Conservation (phyloP, 208 protist genomes). For the Crithidia bombi region DNA sequence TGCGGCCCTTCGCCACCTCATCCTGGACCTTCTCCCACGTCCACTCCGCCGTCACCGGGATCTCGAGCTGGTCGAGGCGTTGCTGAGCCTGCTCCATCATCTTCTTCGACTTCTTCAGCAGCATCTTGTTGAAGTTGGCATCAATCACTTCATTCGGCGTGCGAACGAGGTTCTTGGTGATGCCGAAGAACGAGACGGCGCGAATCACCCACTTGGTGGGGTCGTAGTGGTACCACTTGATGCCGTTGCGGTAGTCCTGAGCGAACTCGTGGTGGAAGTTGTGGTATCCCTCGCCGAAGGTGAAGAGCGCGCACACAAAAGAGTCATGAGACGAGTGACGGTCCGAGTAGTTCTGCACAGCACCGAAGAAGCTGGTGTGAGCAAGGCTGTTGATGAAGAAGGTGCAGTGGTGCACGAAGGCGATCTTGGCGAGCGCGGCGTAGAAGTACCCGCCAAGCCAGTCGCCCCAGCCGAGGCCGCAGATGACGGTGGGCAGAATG, state of each 20-base stretch:
- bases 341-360: conserved; percentile 82
- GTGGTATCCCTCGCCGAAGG: conserved; percentile 93
- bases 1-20: conserved; percentile 62
- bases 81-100: conserved; percentile 43
- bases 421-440: conserved; percentile 72
- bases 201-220: conserved; percentile 92
- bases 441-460: conserved; percentile 90
- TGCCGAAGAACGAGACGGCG: conserved; percentile 50
- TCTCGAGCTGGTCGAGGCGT: conserved; percentile 50
- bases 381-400: conserved; percentile 94
- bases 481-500: conserved; percentile 84
- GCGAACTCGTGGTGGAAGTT: conserved; percentile 95
- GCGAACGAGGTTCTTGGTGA: conserved; percentile 70
- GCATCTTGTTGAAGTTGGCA: conserved; percentile 59
- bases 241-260: conserved; percentile 91
- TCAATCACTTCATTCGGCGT: conserved; percentile 70
- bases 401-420: conserved; percentile 90
- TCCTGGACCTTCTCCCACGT: conserved; percentile 71
- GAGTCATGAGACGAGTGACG: conserved; percentile 86
- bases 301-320: conserved; percentile 76
- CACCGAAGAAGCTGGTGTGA: conserved; percentile 76
- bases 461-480: conserved; percentile 84
- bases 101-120: conserved; percentile 47
- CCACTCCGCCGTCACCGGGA: conserved; percentile 43
- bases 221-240: conserved; percentile 92